Base-by-base conservation (phyloP, 2,329 filamentous ascomycete genomes). In the Talaromyces funiculosus region DNA sequence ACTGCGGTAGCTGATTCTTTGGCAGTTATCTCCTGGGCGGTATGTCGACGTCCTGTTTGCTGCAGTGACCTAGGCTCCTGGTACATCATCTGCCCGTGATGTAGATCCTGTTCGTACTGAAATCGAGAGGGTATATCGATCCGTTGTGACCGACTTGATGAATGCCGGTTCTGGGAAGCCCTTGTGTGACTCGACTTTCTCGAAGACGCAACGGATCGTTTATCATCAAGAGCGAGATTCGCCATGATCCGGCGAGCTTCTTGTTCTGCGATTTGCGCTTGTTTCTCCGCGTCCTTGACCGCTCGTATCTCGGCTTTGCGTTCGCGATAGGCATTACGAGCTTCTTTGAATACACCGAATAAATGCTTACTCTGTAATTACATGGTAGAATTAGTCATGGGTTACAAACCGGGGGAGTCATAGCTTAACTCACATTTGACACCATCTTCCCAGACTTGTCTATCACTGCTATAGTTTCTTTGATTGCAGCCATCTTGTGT, bases 371-470 rank as follows among this genome's bases (percentile, higher is more conserved):
- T 91, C 91, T 95, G 70, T 37, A 60, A 20, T 40, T 5, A n/a
- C 4, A 33, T 6, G 18, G 26, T 3, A 51, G 33, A 26, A 35
- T 33, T 16, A 51, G 47, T 20, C 4, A 26, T 7, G 29, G 4
- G 5, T 18, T 35, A 4, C 8, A 51, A 2, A 14, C 35, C 14
- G n/a, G 2, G 20, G 3, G 4, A 20, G 26, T 22, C 29, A 14
- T 7, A 26, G 20, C 3, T 56, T 62, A 64, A 81, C 88, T 74
- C 81, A 92, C 90, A 62, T 88, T 94, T 81, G 87, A 92, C 68
- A 96, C 90, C 55, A 96, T 87, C 78, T 96, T 95, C 69, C 91
- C 91, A 61, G 90, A 94, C 74, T 85, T 92, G 79, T 96, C 94
- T 76, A 96, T 88, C 69, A 96, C 90, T 66, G 90, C 92, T 67